Evolutionary conservation across 805 yeast genomes (phyloP).

Genomic region (Debaryomyces tyrocola): DNA sequence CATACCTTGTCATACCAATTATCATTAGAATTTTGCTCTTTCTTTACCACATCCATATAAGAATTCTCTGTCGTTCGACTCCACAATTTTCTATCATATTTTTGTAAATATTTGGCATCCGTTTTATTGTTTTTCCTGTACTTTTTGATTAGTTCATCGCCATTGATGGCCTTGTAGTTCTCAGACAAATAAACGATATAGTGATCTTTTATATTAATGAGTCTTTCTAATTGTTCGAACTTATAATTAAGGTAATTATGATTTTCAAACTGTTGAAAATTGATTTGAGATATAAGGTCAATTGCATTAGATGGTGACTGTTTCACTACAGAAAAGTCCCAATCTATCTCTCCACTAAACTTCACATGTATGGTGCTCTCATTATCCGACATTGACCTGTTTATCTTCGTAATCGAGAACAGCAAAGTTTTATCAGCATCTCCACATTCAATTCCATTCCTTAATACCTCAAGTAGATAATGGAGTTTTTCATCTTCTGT

Average conservation of each 20-base stretch:
- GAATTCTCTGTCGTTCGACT: background rate
- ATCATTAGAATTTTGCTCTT: background rate
- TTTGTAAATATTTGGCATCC: conserved; percentile 6
- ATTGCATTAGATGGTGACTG: conserved; percentile 6
- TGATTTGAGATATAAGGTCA: conserved; percentile 18
- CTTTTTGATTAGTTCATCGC: conserved; percentile 30
- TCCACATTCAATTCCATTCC: background rate
- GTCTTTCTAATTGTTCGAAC: conserved; percentile 17
- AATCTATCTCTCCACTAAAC: background rate
- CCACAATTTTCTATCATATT: conserved; percentile 11
- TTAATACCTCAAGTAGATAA: conserved; percentile 15
- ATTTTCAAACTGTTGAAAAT: conserved; percentile 20
- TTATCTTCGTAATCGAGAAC: no score
- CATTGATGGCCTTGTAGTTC: conserved; percentile 35
- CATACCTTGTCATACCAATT: background rate
- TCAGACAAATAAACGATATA: conserved; percentile 32
- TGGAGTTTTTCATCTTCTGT: conserved; percentile 14
- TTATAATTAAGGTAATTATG: conserved; percentile 19
- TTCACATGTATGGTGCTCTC: background rate
- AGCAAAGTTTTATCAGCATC: background rate
- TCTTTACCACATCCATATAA: background rate
- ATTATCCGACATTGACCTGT: background rate
- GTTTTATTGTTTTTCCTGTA: conserved; percentile 21
- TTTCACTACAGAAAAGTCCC: conserved; percentile 19
- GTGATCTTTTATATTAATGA: conserved; percentile 27